Evolutionary conservation across 208 protist genomes (phyloP).

Genomic region (Crithidia sp.): DNA sequence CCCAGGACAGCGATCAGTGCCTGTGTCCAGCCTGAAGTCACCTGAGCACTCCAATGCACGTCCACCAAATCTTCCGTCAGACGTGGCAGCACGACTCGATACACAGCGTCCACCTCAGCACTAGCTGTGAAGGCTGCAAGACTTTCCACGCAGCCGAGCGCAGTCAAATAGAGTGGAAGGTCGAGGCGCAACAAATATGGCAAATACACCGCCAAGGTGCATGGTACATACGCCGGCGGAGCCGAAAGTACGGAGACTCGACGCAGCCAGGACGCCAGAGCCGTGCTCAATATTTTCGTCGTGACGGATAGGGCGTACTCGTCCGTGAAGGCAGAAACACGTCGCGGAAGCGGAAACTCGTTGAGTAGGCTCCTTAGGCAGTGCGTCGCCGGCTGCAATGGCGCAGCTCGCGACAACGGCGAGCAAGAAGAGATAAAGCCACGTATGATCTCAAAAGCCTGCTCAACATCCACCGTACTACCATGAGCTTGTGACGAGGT

Average conservation of each 20-base stretch:
- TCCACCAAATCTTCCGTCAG: slow-evolving; percentile 31
- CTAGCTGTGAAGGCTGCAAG: not conserved
- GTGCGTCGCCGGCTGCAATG: slow-evolving; percentile 20
- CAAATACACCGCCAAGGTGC: slow-evolving; percentile 21
- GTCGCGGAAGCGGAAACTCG: not conserved
- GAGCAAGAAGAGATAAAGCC: slow-evolving; percentile 2
- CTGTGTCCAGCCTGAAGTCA: slow-evolving; percentile 8
- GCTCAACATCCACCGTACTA: not conserved
- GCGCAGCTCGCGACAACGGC: slow-evolving; percentile 3
- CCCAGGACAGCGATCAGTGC: slow-evolving; percentile 10
- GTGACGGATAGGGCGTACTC: slow-evolving; percentile 5
- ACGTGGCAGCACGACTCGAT: slow-evolving; percentile 12
- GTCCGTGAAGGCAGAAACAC: slow-evolving; percentile 10
- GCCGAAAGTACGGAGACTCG: not conserved
- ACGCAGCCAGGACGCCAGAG: slow-evolving; percentile 22
- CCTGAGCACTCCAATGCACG: slow-evolving; percentile 1
- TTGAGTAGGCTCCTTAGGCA: slow-evolving; percentile 14
- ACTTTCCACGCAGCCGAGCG: slow-evolving; percentile 12
- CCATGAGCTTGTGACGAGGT: not conserved
- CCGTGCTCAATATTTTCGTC: slow-evolving; percentile 9
- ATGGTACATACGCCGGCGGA: slow-evolving; percentile 27
- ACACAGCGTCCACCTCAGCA: slow-evolving; percentile 21
- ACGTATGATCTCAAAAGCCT: not conserved
- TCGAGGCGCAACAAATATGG: slow-evolving; percentile 33
- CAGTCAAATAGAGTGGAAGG: slow-evolving; percentile 20